These are phyloP conservation scores for Thraustotheca clavata DNA, from an alignment of 352 stramenopile species.

Conservation along the genomic window DNA sequence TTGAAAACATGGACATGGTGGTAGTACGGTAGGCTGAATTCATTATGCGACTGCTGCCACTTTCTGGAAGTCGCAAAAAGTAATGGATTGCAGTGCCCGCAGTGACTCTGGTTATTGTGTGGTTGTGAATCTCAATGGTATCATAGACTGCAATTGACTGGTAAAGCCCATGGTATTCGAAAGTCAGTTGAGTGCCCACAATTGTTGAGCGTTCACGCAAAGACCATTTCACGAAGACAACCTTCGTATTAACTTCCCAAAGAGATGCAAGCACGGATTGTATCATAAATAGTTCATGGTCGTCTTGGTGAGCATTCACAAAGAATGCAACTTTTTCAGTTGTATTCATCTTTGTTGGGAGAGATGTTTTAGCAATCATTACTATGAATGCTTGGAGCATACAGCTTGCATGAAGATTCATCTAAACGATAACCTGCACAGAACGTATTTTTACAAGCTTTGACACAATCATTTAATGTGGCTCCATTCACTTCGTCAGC, in stretches of 20 bases:
- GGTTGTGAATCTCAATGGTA: too few relatives aligned
- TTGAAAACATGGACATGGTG: neutral
- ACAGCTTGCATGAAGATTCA: neutral
- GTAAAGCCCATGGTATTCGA: constrained; percentile 2
- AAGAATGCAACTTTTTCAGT: neutral
- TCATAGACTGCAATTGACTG: neutral
- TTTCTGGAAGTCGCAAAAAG: constrained; percentile 1
- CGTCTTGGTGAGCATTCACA: constrained; percentile 15
- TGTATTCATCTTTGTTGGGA: neutral
- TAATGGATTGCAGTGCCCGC: constrained; percentile 8
- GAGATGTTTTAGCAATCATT: neutral
- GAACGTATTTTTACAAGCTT: neutral
- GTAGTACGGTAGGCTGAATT: neutral
- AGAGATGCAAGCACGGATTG: neutral
- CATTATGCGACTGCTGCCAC: neutral
- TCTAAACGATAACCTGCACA: neutral
- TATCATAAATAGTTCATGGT: constrained; percentile 16
- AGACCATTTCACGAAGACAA: neutral
- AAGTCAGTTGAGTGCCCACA: neutral
- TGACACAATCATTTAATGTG: neutral
- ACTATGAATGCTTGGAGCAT: neutral
- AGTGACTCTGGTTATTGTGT: neutral
- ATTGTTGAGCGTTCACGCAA: neutral
- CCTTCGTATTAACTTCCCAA: neutral
- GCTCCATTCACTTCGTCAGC: neutral